Evolutionary conservation across 2,329 filamentous ascomycete species (phyloP).

Genomic region (Fusarium burgessii): DNA sequence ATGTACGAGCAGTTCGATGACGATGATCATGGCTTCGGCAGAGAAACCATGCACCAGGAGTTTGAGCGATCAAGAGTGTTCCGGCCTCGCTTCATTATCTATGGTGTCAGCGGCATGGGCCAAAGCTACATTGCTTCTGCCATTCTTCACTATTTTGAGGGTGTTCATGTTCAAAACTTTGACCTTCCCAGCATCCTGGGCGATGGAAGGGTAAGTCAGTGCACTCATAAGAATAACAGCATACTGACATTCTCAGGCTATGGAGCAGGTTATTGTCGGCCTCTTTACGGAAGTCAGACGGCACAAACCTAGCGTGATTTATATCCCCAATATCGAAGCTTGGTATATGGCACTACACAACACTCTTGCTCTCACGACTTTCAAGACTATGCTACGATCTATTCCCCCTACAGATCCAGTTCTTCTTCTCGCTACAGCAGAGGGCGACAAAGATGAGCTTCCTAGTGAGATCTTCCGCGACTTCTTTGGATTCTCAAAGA

Average conservation of each 20-base stretch:
- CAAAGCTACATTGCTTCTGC: slow-evolving; percentile 90
- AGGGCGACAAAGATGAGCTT: slow-evolving; percentile 73
- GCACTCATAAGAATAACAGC: too few species aligned
- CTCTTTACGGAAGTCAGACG: slow-evolving; percentile 92
- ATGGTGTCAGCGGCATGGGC: slow-evolving; percentile 89
- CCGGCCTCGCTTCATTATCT: slow-evolving; percentile 85
- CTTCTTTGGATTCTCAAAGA: slow-evolving; percentile 86
- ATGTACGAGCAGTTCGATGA: slow-evolving; percentile 90
- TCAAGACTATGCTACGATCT: slow-evolving; percentile 82
- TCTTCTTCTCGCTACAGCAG: slow-evolving; percentile 86
- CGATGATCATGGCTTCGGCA: slow-evolving; percentile 83
- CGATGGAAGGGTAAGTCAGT: slow-evolving; percentile 76
- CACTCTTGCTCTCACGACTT: slow-evolving; percentile 81
- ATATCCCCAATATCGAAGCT: slow-evolving; percentile 87
- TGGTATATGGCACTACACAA: slow-evolving; percentile 78
- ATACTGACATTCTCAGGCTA: slow-evolving; percentile 61
- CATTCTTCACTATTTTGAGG: slow-evolving; percentile 90
- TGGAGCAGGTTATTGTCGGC: slow-evolving; percentile 90
- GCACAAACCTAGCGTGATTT: slow-evolving; percentile 96
- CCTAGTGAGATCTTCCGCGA: slow-evolving; percentile 75
- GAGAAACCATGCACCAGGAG: slow-evolving; percentile 79
- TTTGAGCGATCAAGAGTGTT: slow-evolving; percentile 92
- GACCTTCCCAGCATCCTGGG: slow-evolving; percentile 89
- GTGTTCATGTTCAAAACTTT: slow-evolving; percentile 93
- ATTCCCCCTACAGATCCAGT: slow-evolving; percentile 93